Conservation (phyloP, 1,284 basidiomycete species). For the Sphaerobolus stellatus region DNA sequence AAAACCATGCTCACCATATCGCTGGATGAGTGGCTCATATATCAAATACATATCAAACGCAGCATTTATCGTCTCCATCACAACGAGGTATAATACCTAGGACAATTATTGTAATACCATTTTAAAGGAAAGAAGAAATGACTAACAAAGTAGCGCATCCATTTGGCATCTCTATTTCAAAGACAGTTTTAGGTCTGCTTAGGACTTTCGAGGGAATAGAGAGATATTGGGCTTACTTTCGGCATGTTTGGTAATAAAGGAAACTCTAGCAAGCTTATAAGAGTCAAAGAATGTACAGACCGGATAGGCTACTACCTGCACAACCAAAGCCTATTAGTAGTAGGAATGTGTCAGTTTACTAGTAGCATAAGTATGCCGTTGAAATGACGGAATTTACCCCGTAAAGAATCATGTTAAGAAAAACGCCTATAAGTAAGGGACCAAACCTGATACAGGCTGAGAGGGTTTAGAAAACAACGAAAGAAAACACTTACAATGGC, state of each 20-base stretch:
- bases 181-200: not conserved
- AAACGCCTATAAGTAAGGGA: no score
- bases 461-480: no score
- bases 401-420: no score
- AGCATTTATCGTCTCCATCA: conserved; percentile 44
- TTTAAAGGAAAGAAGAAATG: not conserved
- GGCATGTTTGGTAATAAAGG: conserved; percentile 16
- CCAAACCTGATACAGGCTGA: no score
- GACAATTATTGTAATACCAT: not conserved
- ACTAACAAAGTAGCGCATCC: conserved; percentile 41
- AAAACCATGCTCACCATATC: no score
- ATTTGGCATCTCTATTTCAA: conserved; percentile 39
- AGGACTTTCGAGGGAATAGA: not conserved
- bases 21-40: conserved; percentile 43
- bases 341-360: no score
- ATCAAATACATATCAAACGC: conserved; percentile 44
- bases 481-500: no score
- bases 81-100: conserved; percentile 42
- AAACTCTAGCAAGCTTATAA: conserved; percentile 30
- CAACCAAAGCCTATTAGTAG: no score
- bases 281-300: no score
- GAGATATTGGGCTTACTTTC: conserved; percentile 2
- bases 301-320: no score
- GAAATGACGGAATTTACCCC: no score
- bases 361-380: no score